Base-by-base conservation (phyloP, 345 rosid species). In the Microthlaspi erraticum region DNA sequence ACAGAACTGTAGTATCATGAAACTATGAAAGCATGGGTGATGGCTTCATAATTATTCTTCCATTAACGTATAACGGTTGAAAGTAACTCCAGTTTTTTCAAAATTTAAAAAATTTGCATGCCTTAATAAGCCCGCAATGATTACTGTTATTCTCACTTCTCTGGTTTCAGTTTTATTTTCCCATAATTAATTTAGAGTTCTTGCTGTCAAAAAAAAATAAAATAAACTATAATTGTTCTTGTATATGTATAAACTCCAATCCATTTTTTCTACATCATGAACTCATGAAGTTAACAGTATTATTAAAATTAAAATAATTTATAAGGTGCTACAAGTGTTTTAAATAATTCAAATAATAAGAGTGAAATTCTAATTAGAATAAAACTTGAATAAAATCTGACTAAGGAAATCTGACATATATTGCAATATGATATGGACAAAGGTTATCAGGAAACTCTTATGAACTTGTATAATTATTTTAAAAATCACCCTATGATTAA, bases 61-160 rank as follows among this genome's bases (percentile, higher is more conserved):
- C 71, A 65, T 65, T 46, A 73, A 56, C 59, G 59, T 63, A 29
- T 10, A 31, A 23, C 26, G 3, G 51, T 61, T 62, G 56, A 72
- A 43, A 54, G 17, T 41, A 17, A 64, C 77, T 38, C 49, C 7
- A 14, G 39, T 38, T 48, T 18, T 58, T 73, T 66, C 71, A 64
- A 73, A 73, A 43, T 11, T 66, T 57, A 36, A 14, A 48, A 37
- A 0, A 6, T 49, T 19, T 65, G 37, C 66, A 65, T 73, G 66
- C 66, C 66, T 63, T 39, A 38, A n/a, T 65, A 57, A 73, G 37
- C 60, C 9, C 4, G 41, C 37, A 49, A 73, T 73, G 67, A 73
- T 73, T 56, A 36, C 64, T 36, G 14, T 72, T 53, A 44, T 54
- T 26, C 23, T 16, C 33, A 34, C 64, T 43, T 71, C 23, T 42